A percentile compares a stretch with the other conserved stretches of the same genome.
These are phyloP conservation scores for Boletus pseudopeckii DNA, from an alignment of 768 basidiomycete species.

Conservation along the genomic window DNA sequence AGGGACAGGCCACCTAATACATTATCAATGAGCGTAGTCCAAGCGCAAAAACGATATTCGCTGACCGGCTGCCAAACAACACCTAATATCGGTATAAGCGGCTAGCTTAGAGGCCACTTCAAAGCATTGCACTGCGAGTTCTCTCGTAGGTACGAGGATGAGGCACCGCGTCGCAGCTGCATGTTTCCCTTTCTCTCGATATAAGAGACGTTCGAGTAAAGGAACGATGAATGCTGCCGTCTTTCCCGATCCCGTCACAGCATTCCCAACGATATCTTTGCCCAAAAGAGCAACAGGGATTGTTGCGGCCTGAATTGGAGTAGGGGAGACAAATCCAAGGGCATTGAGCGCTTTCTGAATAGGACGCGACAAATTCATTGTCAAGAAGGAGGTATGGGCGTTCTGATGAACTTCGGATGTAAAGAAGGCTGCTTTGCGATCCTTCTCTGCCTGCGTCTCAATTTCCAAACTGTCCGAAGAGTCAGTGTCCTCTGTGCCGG, in stretches of 20 bases:
- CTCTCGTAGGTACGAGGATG: conserved; percentile 90
- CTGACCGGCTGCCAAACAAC: conserved; percentile 89
- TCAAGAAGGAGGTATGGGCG: conserved; percentile 75
- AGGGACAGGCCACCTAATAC: conserved; percentile 82
- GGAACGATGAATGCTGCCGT: conserved; percentile 97
- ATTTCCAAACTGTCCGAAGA: conserved; percentile 61
- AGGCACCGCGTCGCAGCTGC: conserved; percentile 87
- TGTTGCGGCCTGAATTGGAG: conserved; percentile 92
- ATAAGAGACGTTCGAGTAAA: conserved; percentile 87
- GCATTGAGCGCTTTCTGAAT: conserved; percentile 86
- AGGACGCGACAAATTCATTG: conserved; percentile 95
- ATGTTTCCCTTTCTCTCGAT: conserved; percentile 85
- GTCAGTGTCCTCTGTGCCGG: conserved; percentile 36
- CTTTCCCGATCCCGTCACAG: conserved; percentile 97
- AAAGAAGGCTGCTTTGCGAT: conserved; percentile 87
- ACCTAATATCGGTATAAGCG: conserved; percentile 81
- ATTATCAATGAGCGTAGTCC: conserved; percentile 3
- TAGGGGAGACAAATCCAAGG: conserved; percentile 78
- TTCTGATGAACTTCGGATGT: conserved; percentile 53
- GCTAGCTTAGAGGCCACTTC: conserved; percentile 87
- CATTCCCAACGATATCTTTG: conserved; percentile 93
- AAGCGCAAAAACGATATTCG: conserved; percentile 3
- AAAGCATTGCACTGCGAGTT: conserved; percentile 93
- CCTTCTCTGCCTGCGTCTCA: conserved; percentile 56
- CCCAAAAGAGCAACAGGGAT: conserved; percentile 93